Conservation (phyloP, 2,329 filamentous ascomycete species). For the Sporothrix mexicana region DNA sequence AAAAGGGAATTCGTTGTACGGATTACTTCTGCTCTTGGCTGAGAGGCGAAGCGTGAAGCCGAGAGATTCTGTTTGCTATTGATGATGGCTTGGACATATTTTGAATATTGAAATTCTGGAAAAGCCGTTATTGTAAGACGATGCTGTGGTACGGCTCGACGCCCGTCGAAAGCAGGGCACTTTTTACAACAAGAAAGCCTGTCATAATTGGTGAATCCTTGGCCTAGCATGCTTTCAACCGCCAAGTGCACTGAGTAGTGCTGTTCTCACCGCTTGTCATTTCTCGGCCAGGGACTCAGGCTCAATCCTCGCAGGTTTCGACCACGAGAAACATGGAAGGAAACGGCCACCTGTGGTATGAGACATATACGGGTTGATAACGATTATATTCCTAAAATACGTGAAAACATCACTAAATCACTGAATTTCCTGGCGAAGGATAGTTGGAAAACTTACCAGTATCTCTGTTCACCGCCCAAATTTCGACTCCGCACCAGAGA, state of each 20-base stretch:
- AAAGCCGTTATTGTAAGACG: neutral
- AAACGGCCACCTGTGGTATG: no score
- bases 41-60: neutral
- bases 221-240: neutral
- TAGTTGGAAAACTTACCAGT: no score
- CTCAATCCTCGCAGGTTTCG: neutral
- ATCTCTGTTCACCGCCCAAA: conserved; percentile 9
- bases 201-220: neutral
- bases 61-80: neutral
- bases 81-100: neutral
- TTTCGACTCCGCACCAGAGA: conserved; percentile 18
- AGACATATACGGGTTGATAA: no score
- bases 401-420: no score
- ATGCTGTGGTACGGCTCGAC: neutral
- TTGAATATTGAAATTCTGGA: neutral
- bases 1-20: no score
- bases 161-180: neutral
- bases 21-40: neutral
- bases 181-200: neutral
- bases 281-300: neutral
- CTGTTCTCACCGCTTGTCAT: conserved; percentile 8
- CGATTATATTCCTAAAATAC: no score
- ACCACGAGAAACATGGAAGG: neutral
- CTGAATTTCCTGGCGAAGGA: no score
- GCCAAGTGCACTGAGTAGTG: neutral